Evolutionary conservation across 352 stramenopile species (phyloP), one percentile per base, ranked within the genome.

Genomic region (Globisporangium recalcitrans): DNA sequence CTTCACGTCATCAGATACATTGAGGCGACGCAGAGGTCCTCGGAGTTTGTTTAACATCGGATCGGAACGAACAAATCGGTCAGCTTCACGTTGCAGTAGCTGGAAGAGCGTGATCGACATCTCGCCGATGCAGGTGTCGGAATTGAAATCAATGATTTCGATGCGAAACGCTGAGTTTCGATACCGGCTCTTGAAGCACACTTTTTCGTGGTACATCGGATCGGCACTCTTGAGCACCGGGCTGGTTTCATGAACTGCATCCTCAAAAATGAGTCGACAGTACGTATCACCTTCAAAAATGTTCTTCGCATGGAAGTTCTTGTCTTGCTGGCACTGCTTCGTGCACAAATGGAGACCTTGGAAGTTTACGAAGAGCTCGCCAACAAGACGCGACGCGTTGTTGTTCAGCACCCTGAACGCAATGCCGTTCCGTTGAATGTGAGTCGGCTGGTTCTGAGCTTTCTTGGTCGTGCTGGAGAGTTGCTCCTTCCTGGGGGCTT

Each of bases 251-350:
- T 91, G 78, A 11, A 90, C 68, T 21, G 81, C 70, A 2, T 72
- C 74, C 47, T 89, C 84, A 48, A 93, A 80, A 6, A 69, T 75
- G 19, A 95, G 54, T 3, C 86, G 81, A 26, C 86, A 93, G 64
- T 95, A 95, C 22, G 82, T 93, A 38, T 95, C 86, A 1, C 86
- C 86, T 63, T 91, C 84, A 61, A 93, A 95, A 7, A 95, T 88
- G 49, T 95, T 95, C 55, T 90, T 90, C 14, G 85, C 80, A 14
- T 95, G 86, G 31, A 90, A 72, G 58, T 87, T 80, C 14, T 80
- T 69, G 14, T 72, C 65, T 24, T 60, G 61, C 1, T 84, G 73
- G 46, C 86, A 95, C n/a, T 93, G 78, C 58, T 93, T 95, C 0
- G 86, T 85, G 61, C 86, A 95, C 55, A 95, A 52, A 47, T 95